phyloP scores from a whole-genome alignment of 2,329 filamentous ascomycete genomes.

The Xylariaceae sp. region DNA sequence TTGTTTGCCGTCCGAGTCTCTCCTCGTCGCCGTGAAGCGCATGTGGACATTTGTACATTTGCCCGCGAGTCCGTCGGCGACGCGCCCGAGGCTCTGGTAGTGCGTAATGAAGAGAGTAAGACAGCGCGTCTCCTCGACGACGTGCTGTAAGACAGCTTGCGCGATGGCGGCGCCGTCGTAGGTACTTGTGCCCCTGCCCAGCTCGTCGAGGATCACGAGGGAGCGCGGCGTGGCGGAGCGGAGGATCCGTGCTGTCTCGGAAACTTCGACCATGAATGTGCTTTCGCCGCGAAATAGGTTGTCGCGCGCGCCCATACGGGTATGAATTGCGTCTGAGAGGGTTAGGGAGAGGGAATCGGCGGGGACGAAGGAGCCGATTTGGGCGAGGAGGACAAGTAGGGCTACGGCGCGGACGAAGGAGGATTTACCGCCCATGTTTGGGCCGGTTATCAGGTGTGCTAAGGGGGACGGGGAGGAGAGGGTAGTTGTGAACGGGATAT shows the following conservation, averaged over 20 bases:
- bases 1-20: background rate
- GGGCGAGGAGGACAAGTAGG: conserved; percentile 87
- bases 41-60: conserved; percentile 88
- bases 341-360: conserved; percentile 72
- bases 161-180: conserved; percentile 97
- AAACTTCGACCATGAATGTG: conserved; percentile 98
- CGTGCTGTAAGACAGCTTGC: conserved; percentile 81
- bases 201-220: conserved; percentile 89
- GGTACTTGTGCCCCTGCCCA: conserved; percentile 89
- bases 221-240: conserved; percentile 82
- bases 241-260: conserved; percentile 86
- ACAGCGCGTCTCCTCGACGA: conserved; percentile 71
- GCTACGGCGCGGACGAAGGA: conserved; percentile 92
- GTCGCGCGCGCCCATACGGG: conserved; percentile 92
- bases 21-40: conserved; percentile 63
- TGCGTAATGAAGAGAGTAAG: conserved; percentile 96
- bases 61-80: conserved; percentile 66
- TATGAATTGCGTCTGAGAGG: conserved; percentile 87
- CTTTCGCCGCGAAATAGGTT: conserved; percentile 93
- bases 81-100: conserved; percentile 78
- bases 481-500: conserved; percentile 85
- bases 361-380: conserved; percentile 92
- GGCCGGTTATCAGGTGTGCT: conserved; percentile 87
- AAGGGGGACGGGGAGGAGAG: conserved; percentile 65
- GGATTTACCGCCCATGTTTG: conserved; percentile 99